Evolutionary conservation across 345 rosid species (phyloP), one percentile per base, ranked within the genome.

Genomic region (Citrus sp.): DNA sequence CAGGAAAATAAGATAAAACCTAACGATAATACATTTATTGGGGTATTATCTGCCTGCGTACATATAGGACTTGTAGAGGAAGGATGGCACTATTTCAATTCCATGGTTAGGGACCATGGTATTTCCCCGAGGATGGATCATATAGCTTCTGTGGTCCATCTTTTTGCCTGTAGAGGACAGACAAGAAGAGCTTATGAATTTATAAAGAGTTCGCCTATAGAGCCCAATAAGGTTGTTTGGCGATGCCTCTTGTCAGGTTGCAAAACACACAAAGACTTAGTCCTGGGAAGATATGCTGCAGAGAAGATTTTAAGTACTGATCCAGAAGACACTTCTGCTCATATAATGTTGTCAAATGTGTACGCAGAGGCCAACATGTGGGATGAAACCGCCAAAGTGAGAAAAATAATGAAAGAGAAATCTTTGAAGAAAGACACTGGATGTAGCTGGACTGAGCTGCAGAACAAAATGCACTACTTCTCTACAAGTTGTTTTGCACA

Each of bases 291-390:
- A 66, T 64, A 74, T 65, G 84, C 84, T 24, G 80, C 84, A 2
- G 84, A 84, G 62, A 84, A 80, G 65, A 84, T 84, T 75, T 74
- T 84, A 67, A 84, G 69, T 32, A 70, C 78, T 70, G 86, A 80
- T 71, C 75, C 84, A 7, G 75, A 80, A 22, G 86, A 84, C 66
- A 59, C 67, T 80, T 80, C 84, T 9, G 84, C 80, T 74, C 78
- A 80, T 84, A 54, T 80, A 63, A 80, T 78, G 80, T 62, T 80
- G n/a, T 80, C 84, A 10, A 84, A 80, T 58, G 61, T 84, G 51
- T 84, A 84, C 22, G 84, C 86, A 46, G 82, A 80, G 67, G 86
- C 84, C 65, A 71, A 80, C 46, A 84, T 80, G 84, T 84, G 84
- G 86, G 77, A 70, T 71, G 81, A 75, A 74, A 65, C 73, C 10